A percentile compares a stretch with the other conserved stretches of the same genome.
Conservation (phyloP, 208 protist species). For the Leishmania turanica region DNA sequence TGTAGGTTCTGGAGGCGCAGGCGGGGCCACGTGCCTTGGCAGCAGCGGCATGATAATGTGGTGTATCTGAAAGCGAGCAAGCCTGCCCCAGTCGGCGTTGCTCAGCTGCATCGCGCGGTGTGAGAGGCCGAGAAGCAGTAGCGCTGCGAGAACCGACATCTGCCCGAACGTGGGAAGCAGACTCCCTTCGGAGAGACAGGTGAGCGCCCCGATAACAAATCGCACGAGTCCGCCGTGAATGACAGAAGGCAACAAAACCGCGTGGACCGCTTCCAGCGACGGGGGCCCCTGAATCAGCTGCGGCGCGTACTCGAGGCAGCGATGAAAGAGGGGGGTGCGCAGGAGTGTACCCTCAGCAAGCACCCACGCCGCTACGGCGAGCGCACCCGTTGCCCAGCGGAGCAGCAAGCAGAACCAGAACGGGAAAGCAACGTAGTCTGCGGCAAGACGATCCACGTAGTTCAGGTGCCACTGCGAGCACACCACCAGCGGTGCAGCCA, state of each 20-base stretch:
- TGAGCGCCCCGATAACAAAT: constrained; percentile 9
- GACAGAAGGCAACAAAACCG: constrained; percentile 13
- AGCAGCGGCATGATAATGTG: not conserved
- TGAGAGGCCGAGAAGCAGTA: not conserved
- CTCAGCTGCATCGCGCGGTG: not conserved
- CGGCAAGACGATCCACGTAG: constrained; percentile 9
- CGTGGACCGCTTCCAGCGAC: constrained; percentile 15
- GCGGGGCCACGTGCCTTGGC: not conserved
- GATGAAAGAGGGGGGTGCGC: constrained; percentile 24
- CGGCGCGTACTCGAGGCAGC: constrained; percentile 20
- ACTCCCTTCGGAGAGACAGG: constrained; percentile 4
- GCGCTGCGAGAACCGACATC: not conserved
- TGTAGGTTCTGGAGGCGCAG: not conserved
- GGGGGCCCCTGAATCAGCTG: constrained; percentile 4
- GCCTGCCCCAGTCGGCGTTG: not conserved
- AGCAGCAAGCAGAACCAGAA: constrained; percentile 23
- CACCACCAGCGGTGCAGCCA: constrained; percentile 8
- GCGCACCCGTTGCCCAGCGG: constrained; percentile 15
- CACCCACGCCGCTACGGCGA: constrained; percentile 7
- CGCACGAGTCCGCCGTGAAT: constrained; percentile 21
- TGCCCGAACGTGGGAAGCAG: not conserved
- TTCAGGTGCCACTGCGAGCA: constrained; percentile 24
- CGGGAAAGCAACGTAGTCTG: constrained; percentile 23
- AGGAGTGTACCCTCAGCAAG: constrained; percentile 11
- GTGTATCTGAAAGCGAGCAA: not conserved